These are phyloP conservation scores for Trametes hirsuta DNA, from an alignment of 1,284 basidiomycete species.

Conservation along the genomic window DNA sequence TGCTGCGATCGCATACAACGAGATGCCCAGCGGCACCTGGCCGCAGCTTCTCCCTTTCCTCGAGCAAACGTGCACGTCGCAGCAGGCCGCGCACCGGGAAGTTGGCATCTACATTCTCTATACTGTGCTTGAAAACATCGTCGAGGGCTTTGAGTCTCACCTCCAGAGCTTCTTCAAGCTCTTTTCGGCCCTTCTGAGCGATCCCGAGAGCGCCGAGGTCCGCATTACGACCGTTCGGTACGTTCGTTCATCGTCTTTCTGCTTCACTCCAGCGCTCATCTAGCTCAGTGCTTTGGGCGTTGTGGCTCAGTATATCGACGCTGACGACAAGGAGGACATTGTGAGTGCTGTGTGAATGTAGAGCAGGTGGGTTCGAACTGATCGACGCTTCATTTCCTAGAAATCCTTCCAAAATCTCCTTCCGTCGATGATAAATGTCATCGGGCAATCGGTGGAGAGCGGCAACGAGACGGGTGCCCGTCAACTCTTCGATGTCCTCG, in stretches of 20 bases:
- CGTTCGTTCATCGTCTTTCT: conserved; percentile 18
- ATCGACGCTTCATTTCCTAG: conserved; percentile 38
- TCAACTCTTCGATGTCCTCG: conserved; percentile 94
- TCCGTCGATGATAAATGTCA: conserved; percentile 89
- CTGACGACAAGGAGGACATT: conserved; percentile 87
- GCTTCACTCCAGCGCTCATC: conserved; percentile 12
- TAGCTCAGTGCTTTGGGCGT: conserved; percentile 80
- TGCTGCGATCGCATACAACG: conserved; percentile 90
- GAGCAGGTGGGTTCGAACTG: no score
- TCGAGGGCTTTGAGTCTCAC: conserved; percentile 85
- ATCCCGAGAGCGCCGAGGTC: conserved; percentile 91
- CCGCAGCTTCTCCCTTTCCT: conserved; percentile 89
- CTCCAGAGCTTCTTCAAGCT: conserved; percentile 83
- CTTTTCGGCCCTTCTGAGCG: conserved; percentile 79
- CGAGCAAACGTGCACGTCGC: conserved; percentile 76
- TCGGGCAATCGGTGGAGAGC: conserved; percentile 85
- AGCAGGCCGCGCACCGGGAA: conserved; percentile 81
- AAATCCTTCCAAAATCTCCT: conserved; percentile 90
- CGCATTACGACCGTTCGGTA: conserved; percentile 88
- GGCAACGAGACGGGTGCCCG: conserved; percentile 85
- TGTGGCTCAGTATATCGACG: conserved; percentile 92
- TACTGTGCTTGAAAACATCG: conserved; percentile 90
- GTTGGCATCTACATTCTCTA: conserved; percentile 91
- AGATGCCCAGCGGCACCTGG: conserved; percentile 87
- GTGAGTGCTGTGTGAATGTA: conserved; percentile 48